phyloP scores from a whole-genome alignment of 257 asterid species.

The Fraxinus quadrangulata region DNA sequence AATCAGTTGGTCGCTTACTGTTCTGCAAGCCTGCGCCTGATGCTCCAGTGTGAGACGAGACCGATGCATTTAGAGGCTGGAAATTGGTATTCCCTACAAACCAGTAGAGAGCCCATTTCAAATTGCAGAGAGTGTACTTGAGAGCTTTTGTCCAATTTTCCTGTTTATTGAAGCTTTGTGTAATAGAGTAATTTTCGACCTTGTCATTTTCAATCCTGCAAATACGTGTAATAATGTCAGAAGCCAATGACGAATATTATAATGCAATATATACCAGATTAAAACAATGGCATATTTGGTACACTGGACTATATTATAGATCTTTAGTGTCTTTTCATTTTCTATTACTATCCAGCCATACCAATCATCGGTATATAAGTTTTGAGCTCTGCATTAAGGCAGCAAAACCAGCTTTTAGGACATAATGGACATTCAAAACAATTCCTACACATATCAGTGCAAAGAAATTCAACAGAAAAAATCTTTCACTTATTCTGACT shows the following conservation, averaged over 20 bases:
- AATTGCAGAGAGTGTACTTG: conserved; percentile 90
- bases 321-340: neutral
- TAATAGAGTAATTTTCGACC: conserved; percentile 84
- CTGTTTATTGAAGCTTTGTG: conserved; percentile 91
- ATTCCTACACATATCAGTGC: neutral
- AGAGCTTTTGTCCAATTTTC: conserved; percentile 99
- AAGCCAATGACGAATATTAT: neutral
- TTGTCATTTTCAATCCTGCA: conserved; percentile 94
- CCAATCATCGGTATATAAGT: neutral
- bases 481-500: neutral
- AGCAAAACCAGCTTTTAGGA: neutral
- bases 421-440: neutral
- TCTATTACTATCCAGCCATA: neutral
- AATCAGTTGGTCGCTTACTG: conserved; percentile 47
- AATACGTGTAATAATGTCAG: conserved; percentile 4
- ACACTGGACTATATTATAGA: neutral
- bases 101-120: conserved; percentile 99
- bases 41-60: conserved; percentile 55
- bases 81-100: conserved; percentile 90
- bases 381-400: neutral
- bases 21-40: conserved; percentile 53
- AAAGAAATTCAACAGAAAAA: neutral
- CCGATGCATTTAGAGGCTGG: conserved; percentile 74
- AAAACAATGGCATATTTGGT: neutral
- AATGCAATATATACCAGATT: neutral